Percentiles rank a stretch among this genome's conserved stretches.
phyloP scores from a whole-genome alignment of 2,329 filamentous ascomycete genomes.

The Xylaria hypoxylon region DNA sequence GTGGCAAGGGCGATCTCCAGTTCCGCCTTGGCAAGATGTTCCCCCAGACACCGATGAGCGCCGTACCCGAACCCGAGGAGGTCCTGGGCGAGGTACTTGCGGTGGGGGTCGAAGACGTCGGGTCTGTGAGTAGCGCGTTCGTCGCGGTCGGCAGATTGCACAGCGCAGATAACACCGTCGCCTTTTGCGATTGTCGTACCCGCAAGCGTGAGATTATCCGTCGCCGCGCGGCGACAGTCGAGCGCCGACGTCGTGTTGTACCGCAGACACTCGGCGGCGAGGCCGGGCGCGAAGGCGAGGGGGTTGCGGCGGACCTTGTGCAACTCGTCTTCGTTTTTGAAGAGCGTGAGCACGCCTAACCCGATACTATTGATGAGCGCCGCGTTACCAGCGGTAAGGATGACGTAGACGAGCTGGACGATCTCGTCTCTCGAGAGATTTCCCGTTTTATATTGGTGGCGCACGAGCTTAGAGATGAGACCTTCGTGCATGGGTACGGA shows the following conservation, averaged over 20 bases:
- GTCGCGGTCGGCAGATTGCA: constrained; percentile 30
- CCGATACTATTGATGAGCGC: constrained; percentile 34
- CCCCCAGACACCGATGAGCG: constrained; percentile 24
- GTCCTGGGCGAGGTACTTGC: constrained; percentile 1
- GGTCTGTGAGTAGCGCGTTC: constrained; percentile 2
- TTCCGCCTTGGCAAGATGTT: constrained; percentile 20
- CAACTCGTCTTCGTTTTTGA: constrained; percentile 28
- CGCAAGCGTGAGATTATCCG: neutral
- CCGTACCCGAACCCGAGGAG: constrained; percentile 18
- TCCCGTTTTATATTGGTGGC: constrained; percentile 20
- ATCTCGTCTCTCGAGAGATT: constrained; percentile 28
- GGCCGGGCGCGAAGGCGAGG: constrained; percentile 9
- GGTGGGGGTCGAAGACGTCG: constrained; percentile 26
- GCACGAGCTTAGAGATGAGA: constrained; percentile 27
- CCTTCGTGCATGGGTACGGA: neutral
- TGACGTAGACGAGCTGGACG: constrained; percentile 23
- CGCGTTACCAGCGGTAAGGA: constrained; percentile 31
- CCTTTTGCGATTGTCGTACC: constrained; percentile 11
- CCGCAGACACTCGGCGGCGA: constrained; percentile 29
- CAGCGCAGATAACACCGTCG: constrained; percentile 31
- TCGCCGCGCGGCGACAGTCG: constrained; percentile 15
- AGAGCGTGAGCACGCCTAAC: constrained; percentile 33
- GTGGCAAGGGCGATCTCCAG: constrained; percentile 32
- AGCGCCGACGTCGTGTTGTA: constrained; percentile 28
- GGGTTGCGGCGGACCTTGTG: constrained; percentile 27